These are phyloP conservation scores for Alternaria gansuensis DNA, from an alignment of 2,329 filamentous ascomycete species.

Conservation along the genomic window DNA sequence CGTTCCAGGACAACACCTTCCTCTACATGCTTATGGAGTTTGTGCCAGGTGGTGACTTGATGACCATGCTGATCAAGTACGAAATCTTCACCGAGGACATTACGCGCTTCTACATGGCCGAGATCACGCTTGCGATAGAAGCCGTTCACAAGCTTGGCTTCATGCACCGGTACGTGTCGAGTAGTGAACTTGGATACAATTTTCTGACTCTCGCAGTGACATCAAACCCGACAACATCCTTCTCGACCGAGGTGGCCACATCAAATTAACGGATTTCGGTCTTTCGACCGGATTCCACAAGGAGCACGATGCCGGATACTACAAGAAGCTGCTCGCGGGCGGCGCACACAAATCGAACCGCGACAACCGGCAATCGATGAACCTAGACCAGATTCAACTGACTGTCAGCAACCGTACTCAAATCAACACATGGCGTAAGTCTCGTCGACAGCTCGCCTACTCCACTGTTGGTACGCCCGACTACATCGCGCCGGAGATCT, in stretches of 20 bases:
- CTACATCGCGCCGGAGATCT: constrained; percentile 98
- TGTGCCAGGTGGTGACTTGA: constrained; percentile 94
- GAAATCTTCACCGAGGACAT: constrained; percentile 99
- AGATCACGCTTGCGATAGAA: constrained; percentile 97
- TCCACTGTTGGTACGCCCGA: constrained; percentile 98
- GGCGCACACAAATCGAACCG: constrained; percentile 56
- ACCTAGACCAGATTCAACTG: constrained; percentile 96
- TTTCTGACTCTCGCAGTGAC: constrained; percentile 65
- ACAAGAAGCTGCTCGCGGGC: constrained; percentile 91
- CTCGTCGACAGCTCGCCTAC: constrained; percentile 93
- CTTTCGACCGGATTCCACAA: constrained; percentile 98
- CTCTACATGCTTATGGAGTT: constrained; percentile 99
- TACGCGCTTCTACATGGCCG: constrained; percentile 98
- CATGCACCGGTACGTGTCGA: constrained; percentile 82
- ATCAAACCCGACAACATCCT: constrained; percentile 99
- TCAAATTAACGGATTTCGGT: constrained; percentile 98
- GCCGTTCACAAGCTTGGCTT: constrained; percentile 98
- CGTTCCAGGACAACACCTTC: constrained; percentile 96
- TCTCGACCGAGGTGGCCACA: constrained; percentile 91
- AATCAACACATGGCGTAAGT: constrained; percentile 99
- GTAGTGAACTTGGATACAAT: neutral
- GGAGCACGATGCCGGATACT: constrained; percentile 97
- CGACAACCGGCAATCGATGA: constrained; percentile 87
- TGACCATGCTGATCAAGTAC: constrained; percentile 99
- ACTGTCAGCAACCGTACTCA: constrained; percentile 97